A percentile compares a stretch with the other conserved stretches of the same genome.
Evolutionary conservation across 2,329 filamentous ascomycete species (phyloP).

Genomic region (Aspergillus quadricinctus): DNA sequence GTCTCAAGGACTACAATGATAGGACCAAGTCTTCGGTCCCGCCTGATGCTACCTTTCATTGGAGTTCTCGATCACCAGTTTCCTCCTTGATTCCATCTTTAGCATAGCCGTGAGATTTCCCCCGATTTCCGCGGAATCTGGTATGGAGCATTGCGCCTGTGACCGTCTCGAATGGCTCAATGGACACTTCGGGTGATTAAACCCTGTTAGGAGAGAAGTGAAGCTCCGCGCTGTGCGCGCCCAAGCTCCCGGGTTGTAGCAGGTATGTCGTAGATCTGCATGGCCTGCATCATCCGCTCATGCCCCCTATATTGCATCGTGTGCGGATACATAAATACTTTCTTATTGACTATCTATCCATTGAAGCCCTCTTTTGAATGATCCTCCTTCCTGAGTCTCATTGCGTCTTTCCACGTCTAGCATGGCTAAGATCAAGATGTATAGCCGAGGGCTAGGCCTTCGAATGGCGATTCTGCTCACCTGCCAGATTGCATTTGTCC

Average conservation of each 20-base stretch:
- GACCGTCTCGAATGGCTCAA: neutral
- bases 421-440: conserved; percentile 23
- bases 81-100: conserved; percentile 7
- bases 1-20: conserved; percentile 16
- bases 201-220: neutral
- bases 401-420: neutral
- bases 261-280: conserved; percentile 5
- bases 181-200: neutral
- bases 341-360: neutral
- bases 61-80: conserved; percentile 12
- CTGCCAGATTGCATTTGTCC: conserved; percentile 22
- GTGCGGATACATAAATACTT: neutral
- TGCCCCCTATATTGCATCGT: neutral
- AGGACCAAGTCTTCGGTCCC: conserved; percentile 4
- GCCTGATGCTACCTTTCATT: conserved; percentile 6
- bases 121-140: conserved; percentile 11
- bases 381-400: neutral
- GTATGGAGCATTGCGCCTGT: conserved; percentile 15
- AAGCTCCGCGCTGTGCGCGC: neutral
- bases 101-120: conserved; percentile 8
- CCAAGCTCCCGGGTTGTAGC: neutral
- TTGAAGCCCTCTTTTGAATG: neutral
- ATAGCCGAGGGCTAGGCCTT: conserved; percentile 23
- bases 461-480: conserved; percentile 23
- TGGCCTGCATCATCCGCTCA: neutral